Evolutionary conservation across 495 filamentous ascomycete genomes (phyloP), one percentile per base, ranked within the genome.

Genomic region (Letharia lupina): DNA sequence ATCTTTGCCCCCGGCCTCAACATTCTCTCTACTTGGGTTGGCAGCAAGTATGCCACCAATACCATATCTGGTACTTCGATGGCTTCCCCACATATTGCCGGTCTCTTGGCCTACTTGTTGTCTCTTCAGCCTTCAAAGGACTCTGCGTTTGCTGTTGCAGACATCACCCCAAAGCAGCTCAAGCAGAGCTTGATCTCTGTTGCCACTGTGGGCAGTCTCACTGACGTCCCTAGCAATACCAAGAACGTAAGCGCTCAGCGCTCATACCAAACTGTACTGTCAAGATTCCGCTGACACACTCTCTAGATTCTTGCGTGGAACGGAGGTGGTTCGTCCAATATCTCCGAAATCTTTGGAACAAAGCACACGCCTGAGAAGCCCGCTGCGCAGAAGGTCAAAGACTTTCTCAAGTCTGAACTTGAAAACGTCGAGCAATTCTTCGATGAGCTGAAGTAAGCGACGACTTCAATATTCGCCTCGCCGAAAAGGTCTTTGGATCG

Each of bases 51-150:
- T 73, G 92, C 93, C 70, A 82, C 87, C 79, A 99, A 99, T 84
- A 96, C 90, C 76, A 99, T 99, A 80, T 99, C 95, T 39, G 95
- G 95, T 70, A 99, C 95, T 65, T 99, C 95, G 39, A 99, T 99
- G 95, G 95, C 95, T 64, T 97, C 93, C 42, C 95, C 95, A 70
- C 95, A 99, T 75, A 90, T 99, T 73, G 88, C 88, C 66, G 95
- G 95, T 84, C 89, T 99, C 61, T 81, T 96, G 70, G 95, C 95
- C 77, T 99, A 99, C 83, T 90, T 93, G 79, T 87, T 99, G 56
- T 99, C 95, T 65, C 89, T 99, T 40, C 92, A 97, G 78, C 95
- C 95, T 37, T 77, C 88, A 65, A 83, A 83, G 68, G 90, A 92
- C 77, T 98, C 95, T 64, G 90, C 87, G 63, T 99, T 89, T 74